phyloP scores from a whole-genome alignment of 176 grass and related monocot species.

The Aegilops bicornis region DNA sequence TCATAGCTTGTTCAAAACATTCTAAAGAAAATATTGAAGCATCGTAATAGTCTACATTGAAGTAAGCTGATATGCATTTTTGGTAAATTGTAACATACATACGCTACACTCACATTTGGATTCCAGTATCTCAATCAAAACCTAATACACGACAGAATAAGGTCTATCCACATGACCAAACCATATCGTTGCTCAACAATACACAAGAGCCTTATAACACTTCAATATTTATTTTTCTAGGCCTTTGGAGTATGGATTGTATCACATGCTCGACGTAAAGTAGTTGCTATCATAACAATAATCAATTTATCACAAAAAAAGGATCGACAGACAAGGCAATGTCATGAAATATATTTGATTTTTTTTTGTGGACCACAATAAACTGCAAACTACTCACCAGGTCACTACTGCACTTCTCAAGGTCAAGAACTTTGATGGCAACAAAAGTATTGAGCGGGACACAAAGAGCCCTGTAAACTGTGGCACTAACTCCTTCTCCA shows the following conservation, averaged over 20 bases:
- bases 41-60: no score
- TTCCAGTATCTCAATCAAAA: conserved; percentile 7
- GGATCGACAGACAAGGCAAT: background rate
- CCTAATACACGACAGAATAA: background rate
- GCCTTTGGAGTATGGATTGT: background rate
- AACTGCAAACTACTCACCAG: conserved; percentile 52
- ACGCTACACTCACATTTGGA: background rate
- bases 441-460: conserved; percentile 77
- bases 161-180: conserved; percentile 19
- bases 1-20: no score
- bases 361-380: background rate
- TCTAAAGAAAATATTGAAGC: no score
- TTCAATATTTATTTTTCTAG: background rate
- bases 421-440: conserved; percentile 95
- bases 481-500: conserved; percentile 96
- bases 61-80: background rate
- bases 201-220: background rate
- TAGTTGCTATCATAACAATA: background rate
- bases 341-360: conserved; percentile 15
- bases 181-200: background rate
- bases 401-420: conserved; percentile 96
- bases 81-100: background rate
- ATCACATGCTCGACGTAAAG: background rate
- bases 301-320: background rate
- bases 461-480: conserved; percentile 81